Evolutionary conservation across 108 stramenopile species (phyloP).

Genomic region (Cyclotella baltica): DNA sequence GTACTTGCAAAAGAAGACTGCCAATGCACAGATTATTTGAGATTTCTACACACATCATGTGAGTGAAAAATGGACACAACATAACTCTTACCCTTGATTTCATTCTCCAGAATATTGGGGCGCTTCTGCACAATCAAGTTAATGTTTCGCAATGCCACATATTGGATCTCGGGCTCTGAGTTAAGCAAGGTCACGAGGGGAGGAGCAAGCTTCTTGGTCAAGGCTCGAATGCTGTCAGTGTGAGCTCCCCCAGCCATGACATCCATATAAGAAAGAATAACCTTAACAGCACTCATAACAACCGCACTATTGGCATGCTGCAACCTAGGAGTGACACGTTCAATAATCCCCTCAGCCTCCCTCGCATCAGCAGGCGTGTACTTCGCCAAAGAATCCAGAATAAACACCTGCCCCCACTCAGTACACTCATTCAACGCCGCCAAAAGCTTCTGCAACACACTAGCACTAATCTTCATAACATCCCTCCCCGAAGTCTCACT

Average conservation of each 20-base stretch:
- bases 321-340: conserved; percentile 97
- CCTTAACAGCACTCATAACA: conserved; percentile 99
- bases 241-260: conserved; percentile 74
- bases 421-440: conserved; percentile 99
- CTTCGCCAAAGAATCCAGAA: conserved; percentile 96
- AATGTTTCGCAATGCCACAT: conserved; percentile 99
- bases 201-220: conserved; percentile 96
- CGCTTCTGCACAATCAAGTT: conserved; percentile 99
- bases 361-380: conserved; percentile 93
- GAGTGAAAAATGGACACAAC: no score
- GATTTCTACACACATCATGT: no score
- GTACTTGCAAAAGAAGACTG: conserved; percentile 99
- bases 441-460: conserved; percentile 95
- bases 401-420: conserved; percentile 99
- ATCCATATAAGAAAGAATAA: conserved; percentile 97
- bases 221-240: conserved; percentile 82
- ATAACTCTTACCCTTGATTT: no score
- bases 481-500: conserved; percentile 95
- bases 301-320: conserved; percentile 99
- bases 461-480: conserved; percentile 94
- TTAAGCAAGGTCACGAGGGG: conserved; percentile 98
- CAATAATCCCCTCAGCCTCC: conserved; percentile 98
- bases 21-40: no score
- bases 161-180: conserved; percentile 98
- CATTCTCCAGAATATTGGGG: conserved; percentile 94